These are phyloP conservation scores for Byssochlamys sp. DNA, from an alignment of 2,329 filamentous ascomycete genomes.

Conservation along the genomic window DNA sequence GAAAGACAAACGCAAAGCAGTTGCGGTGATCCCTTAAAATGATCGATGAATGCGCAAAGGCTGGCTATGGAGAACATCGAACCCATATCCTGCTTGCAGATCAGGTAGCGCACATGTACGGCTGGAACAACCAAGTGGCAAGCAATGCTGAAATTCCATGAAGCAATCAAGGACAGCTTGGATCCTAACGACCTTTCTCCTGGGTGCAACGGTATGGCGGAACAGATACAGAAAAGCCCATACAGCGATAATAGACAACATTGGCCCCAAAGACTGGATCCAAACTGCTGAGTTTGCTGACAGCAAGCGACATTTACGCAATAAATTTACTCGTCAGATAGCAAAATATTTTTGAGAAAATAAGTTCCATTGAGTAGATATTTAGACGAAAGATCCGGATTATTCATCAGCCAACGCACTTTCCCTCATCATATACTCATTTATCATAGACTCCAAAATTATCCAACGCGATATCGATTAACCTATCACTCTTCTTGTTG, in stretches of 20 bases:
- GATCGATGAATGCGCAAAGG: constrained; percentile 28
- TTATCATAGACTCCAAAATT: not conserved
- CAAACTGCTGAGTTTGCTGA: not conserved
- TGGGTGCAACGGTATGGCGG: constrained; percentile 36
- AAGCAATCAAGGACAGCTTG: constrained; percentile 37
- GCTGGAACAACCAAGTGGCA: constrained; percentile 33
- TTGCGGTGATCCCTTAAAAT: constrained; percentile 21
- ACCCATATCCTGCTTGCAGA: constrained; percentile 40
- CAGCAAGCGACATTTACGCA: not conserved
- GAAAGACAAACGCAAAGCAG: constrained; percentile 14
- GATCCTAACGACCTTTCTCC: constrained; percentile 40
- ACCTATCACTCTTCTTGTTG: not conserved
- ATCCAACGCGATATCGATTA: not conserved
- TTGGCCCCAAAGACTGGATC: not conserved
- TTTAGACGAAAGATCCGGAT: no score
- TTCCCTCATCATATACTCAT: not conserved
- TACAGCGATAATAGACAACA: constrained; percentile 1
- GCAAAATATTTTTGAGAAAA: not conserved
- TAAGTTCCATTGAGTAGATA: no score
- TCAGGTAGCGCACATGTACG: constrained; percentile 37
- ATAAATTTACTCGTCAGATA: no score
- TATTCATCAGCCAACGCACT: not conserved
- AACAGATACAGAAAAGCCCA: constrained; percentile 1
- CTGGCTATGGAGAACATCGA: constrained; percentile 39
- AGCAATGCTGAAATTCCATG: constrained; percentile 35